Conservation (phyloP, 768 basidiomycete genomes). For the Mrakia blollopis region DNA sequence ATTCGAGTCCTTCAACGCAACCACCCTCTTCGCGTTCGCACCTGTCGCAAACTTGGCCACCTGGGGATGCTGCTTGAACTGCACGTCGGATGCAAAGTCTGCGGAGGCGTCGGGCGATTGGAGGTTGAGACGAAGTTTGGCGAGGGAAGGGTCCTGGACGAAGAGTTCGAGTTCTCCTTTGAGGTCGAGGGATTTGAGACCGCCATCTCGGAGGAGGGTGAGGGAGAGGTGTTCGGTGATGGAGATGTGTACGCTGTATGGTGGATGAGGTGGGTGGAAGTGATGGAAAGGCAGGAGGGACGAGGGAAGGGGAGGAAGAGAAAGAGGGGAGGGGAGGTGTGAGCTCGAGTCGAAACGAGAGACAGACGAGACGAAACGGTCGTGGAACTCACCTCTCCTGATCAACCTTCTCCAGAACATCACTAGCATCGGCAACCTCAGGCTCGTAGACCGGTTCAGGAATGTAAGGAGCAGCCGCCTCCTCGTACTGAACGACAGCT, state of each 20-base stretch:
- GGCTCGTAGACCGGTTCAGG: conserved; percentile 48
- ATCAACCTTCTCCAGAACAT: conserved; percentile 62
- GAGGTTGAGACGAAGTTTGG: conserved; percentile 67
- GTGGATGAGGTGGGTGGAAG: too few species aligned
- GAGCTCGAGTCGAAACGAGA: not conserved
- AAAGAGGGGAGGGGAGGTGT: not conserved
- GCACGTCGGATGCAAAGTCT: conserved; percentile 62
- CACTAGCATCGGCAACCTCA: conserved; percentile 32
- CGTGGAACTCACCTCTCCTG: conserved; percentile 60
- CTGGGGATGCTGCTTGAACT: conserved; percentile 96
- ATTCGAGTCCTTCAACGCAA: conserved; percentile 78
- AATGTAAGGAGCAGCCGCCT: conserved; percentile 50
- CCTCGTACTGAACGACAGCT: conserved; percentile 37
- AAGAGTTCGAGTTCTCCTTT: conserved; percentile 92
- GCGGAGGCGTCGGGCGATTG: conserved; percentile 48
- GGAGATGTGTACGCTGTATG: conserved; percentile 82
- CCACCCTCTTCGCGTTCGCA: conserved; percentile 53
- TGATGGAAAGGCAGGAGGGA: not conserved
- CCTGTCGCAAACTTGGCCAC: conserved; percentile 75
- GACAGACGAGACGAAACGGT: not conserved
- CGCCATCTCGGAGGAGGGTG: conserved; percentile 81
- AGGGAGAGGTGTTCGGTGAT: conserved; percentile 79
- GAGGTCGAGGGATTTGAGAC: conserved; percentile 80
- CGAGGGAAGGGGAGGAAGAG: not conserved
- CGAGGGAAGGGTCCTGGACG: conserved; percentile 67